Evolutionary conservation across 257 asterid genomes (phyloP).

Genomic region (Marsdenia floribunda): DNA sequence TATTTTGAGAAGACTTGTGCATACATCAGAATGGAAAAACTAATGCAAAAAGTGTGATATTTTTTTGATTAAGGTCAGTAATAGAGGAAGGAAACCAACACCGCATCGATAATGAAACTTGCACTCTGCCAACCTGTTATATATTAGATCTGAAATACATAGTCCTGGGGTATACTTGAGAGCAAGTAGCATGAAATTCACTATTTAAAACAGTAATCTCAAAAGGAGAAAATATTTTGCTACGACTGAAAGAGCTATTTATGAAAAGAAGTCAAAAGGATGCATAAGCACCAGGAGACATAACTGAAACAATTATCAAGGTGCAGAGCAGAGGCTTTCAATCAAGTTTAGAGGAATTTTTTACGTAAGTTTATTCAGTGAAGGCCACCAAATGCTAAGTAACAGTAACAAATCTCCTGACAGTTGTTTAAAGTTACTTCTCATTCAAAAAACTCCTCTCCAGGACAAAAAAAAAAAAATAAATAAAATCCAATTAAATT

Average conservation of each 20-base stretch:
- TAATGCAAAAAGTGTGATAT: neutral
- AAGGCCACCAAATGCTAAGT: neutral
- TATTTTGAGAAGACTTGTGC: constrained; percentile 22
- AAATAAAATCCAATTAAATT: constrained; percentile 3
- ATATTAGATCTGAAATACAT: neutral
- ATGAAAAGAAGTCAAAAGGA: neutral
- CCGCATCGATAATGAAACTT: neutral
- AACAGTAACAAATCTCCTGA: neutral
- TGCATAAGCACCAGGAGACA: neutral
- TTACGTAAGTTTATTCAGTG: neutral
- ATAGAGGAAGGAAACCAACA: neutral
- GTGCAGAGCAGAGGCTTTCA: neutral
- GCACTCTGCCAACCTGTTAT: neutral
- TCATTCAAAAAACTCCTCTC: neutral
- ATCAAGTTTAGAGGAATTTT: neutral
- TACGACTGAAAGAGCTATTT: neutral
- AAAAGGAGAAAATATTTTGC: no score
- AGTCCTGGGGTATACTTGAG: neutral
- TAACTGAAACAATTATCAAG: neutral
- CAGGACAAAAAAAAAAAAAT: neutral
- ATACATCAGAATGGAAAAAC: neutral
- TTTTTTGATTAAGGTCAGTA: neutral
- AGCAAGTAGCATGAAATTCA: neutral
- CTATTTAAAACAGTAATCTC: neutral
- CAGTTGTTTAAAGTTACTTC: neutral